A percentile compares a stretch with the other conserved stretches of the same genome.
phyloP scores from a whole-genome alignment of 345 rosid genomes.

The Sisymbrium irio region DNA sequence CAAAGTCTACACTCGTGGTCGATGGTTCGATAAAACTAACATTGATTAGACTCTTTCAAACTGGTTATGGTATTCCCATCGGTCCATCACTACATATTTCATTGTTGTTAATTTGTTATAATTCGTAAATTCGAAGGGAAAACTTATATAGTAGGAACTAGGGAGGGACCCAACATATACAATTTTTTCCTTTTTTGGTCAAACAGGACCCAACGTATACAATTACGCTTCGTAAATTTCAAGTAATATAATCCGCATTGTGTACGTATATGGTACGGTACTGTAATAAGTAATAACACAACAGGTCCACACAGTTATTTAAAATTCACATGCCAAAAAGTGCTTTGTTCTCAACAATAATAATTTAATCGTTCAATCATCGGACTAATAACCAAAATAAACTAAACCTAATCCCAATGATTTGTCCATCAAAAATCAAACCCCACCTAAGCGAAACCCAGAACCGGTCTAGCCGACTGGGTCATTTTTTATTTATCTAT shows the following conservation, averaged over 20 bases:
- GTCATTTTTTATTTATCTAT: not conserved
- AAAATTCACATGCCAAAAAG: not conserved
- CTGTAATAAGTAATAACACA: not conserved
- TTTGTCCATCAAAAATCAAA: constrained; percentile 1
- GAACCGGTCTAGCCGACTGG: not conserved
- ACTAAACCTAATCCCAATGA: not conserved
- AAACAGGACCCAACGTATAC: too few species aligned
- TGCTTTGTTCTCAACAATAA: not conserved
- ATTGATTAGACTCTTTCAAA: not conserved
- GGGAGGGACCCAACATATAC: too few species aligned
- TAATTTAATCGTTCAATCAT: not conserved
- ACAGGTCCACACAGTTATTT: not conserved
- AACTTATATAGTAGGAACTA: too few species aligned
- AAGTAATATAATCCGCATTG: not conserved
- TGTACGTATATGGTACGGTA: not conserved
- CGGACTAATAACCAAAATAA: not conserved
- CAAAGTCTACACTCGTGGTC: not conserved
- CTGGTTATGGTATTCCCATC: not conserved
- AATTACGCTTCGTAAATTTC: not conserved
- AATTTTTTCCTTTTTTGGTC: too few species aligned
- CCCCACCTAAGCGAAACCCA: not conserved
- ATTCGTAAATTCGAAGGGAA: too few species aligned
- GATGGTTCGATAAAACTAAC: not conserved
- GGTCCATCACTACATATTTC: not conserved
- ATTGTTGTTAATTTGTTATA: not conserved